Base-by-base conservation (phyloP, 2,329 filamentous ascomycete species). In the Fusarium sp. region DNA sequence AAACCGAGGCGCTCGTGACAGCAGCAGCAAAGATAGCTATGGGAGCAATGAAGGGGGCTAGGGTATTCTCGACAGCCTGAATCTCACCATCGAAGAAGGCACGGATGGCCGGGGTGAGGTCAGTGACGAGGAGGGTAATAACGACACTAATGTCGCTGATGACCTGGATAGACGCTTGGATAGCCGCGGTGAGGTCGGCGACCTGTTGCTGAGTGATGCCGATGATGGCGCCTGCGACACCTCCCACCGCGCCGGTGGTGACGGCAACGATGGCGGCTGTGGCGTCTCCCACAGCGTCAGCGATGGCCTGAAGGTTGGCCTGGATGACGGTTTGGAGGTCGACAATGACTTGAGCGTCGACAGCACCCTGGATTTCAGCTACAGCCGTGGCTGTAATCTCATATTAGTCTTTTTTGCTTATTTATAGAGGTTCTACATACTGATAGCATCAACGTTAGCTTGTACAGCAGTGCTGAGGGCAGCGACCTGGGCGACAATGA, bases 241-340 rank as follows among this genome's bases (percentile, higher is more conserved):
- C 69, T 14, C 68, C 68, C 6, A 9, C 55, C 18, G 68, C 46
- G 2, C 58, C 68, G 1, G 55, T 69, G 8, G 68, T 70, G 27
- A 69, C 64, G 2, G 16, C 11, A 16, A 58, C 36, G 33, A 70
- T 68, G 3, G 6, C 8, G 0, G 2, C 16, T 4, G 64, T 66
- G 4, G 68, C 59, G 10, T 1, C 1, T 5, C 6, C 9, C 2
- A 71, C 2, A 8, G 58, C 65, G 1, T 44, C 4, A 3, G 1
- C 11, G 9, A 70, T 66, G 2, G 23, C 58, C 14, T 69, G 4
- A 6, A 49, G 34, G 4, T 56, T 69, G 27, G 65, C 31, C 25
- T 16, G n/a, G 34, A 70, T 8, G 1, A 6, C 0, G 5, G 46
- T 18, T 8, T 66, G 57, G 3, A 23, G 4, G 13, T 59, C 1